A percentile compares a stretch with the other conserved stretches of the same genome.
phyloP scores from a whole-genome alignment of 371 early-diverging fungal species.

The Mucor ambiguus region DNA sequence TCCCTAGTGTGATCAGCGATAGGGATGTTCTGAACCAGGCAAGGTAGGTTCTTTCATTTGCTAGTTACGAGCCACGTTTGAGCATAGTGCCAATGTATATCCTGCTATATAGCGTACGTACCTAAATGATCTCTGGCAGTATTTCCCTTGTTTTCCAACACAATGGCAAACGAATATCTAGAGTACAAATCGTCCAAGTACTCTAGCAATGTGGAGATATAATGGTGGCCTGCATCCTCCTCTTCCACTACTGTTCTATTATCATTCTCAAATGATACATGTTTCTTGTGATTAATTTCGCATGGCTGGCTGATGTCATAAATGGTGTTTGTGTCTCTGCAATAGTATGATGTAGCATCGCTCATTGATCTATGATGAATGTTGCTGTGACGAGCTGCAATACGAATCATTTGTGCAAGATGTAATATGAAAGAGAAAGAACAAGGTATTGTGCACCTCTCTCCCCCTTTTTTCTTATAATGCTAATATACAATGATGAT shows the following conservation, averaged over 20 bases:
- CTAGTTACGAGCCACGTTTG: constrained; percentile 7
- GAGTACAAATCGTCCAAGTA: constrained; percentile 11
- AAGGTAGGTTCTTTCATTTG: constrained; percentile 76
- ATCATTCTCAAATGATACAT: neutral
- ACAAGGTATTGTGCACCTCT: neutral
- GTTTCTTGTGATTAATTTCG: neutral
- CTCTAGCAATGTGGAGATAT: constrained; percentile 5
- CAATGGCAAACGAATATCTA: constrained; percentile 25
- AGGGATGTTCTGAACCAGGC: constrained; percentile 76
- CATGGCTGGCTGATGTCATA: neutral
- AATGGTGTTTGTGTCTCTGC: constrained; percentile 1
- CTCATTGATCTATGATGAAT: neutral
- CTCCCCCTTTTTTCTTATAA: neutral
- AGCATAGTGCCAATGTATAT: neutral
- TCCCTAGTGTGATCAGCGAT: constrained; percentile 69
- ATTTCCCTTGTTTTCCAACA: constrained; percentile 70
- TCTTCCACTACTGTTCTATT: constrained; percentile 2
- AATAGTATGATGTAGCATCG: neutral
- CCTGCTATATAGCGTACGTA: neutral
- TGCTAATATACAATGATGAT: neutral
- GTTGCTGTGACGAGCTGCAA: neutral
- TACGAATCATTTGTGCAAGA: constrained; percentile 1
- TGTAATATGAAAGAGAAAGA: neutral
- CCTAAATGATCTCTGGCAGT: constrained; percentile 73
- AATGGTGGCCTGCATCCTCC: neutral